Conservation (phyloP, 768 basidiomycete genomes). For the Podaxis carcinomalis region DNA sequence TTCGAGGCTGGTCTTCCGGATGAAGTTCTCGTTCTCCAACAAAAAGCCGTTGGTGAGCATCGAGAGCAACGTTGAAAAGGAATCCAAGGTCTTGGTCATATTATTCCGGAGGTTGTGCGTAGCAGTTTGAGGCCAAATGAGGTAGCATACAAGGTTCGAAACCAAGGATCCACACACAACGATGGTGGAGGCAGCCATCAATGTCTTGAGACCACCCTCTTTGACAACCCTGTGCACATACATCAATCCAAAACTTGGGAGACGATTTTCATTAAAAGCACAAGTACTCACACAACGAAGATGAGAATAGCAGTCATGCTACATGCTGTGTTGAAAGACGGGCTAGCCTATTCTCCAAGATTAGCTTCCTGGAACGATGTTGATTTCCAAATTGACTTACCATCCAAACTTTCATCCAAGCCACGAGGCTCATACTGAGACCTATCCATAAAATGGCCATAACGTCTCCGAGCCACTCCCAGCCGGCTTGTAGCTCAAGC, state of each 20-base stretch:
- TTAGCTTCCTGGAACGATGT: neutral
- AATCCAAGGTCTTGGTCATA: constrained; percentile 82
- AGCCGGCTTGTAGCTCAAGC: constrained; percentile 65
- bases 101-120: constrained; percentile 76
- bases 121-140: constrained; percentile 83
- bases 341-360: constrained; percentile 46
- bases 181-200: constrained; percentile 73
- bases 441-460: constrained; percentile 82
- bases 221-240: constrained; percentile 62
- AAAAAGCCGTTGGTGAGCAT: constrained; percentile 85
- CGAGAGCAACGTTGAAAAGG: constrained; percentile 81
- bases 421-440: constrained; percentile 71
- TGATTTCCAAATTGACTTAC: constrained; percentile 21
- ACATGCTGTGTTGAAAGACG: constrained; percentile 87
- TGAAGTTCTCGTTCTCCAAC: constrained; percentile 56
- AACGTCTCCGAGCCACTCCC: constrained; percentile 70
- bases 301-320: constrained; percentile 83
- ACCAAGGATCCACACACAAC: constrained; percentile 71
- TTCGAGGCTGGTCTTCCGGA: constrained; percentile 50
- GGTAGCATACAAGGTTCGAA: constrained; percentile 81
- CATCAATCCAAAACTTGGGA: constrained; percentile 2
- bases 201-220: constrained; percentile 77
- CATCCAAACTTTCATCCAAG: constrained; percentile 94
- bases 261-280: neutral
- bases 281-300: constrained; percentile 64